phyloP scores from a whole-genome alignment of 805 yeast species.

The Wickerhamomyces bovis region DNA sequence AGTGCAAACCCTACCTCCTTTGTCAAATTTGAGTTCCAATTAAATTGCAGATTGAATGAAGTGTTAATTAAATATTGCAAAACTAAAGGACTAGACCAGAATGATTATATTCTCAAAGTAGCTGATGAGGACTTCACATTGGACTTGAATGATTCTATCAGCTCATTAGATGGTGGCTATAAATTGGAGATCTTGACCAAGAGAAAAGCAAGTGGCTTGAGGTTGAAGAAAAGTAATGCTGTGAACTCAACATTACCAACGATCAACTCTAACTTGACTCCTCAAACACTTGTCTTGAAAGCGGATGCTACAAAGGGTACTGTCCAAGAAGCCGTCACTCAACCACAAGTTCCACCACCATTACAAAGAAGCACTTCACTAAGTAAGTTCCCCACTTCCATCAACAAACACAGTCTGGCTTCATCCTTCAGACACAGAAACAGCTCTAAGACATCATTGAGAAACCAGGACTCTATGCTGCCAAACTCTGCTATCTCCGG shows the following conservation, averaged over 20 bases:
- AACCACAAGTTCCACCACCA: neutral
- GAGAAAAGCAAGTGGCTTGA: slow-evolving; percentile 33
- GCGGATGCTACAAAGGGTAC: slow-evolving; percentile 1
- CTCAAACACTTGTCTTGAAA: slow-evolving; percentile 23
- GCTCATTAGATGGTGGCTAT: slow-evolving; percentile 35
- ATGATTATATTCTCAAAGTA: slow-evolving; percentile 30
- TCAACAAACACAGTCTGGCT: slow-evolving; percentile 12
- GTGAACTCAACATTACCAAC: slow-evolving; percentile 22
- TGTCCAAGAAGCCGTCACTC: neutral
- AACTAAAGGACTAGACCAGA: slow-evolving; percentile 29
- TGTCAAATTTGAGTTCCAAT: slow-evolving; percentile 25
- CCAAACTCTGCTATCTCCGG: slow-evolving; percentile 26
- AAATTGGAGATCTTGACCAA: slow-evolving; percentile 38
- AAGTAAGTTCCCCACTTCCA: slow-evolving; percentile 5
- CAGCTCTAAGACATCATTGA: slow-evolving; percentile 26
- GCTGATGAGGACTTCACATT: slow-evolving; percentile 25
- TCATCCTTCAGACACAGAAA: slow-evolving; percentile 30
- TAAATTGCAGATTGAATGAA: slow-evolving; percentile 32
- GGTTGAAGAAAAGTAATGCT: slow-evolving; percentile 24
- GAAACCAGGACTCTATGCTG: slow-evolving; percentile 10
- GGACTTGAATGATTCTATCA: slow-evolving; percentile 34
- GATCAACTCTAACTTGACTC: slow-evolving; percentile 22
- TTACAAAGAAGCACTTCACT: slow-evolving; percentile 1
- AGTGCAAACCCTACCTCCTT: slow-evolving; percentile 22
- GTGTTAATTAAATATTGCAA: slow-evolving; percentile 30